Conservation (phyloP, 441 rosid genomes). For the Dalechampia spathulata region DNA sequence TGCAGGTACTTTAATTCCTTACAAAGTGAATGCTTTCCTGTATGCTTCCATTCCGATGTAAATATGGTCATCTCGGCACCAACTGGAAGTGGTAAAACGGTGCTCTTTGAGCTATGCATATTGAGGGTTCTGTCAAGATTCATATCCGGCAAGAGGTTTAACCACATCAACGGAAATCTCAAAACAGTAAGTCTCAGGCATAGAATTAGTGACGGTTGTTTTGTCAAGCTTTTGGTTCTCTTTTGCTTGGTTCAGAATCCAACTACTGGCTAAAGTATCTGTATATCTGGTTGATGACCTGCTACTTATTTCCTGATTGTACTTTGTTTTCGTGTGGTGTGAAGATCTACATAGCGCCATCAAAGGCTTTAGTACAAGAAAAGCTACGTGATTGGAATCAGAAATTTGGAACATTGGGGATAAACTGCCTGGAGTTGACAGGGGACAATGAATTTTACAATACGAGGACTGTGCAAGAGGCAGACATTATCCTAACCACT, state of each 20-base stretch:
- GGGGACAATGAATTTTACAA: slow-evolving; percentile 86
- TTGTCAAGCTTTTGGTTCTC: neutral
- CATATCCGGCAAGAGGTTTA: slow-evolving; percentile 57
- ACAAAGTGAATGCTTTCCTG: slow-evolving; percentile 93
- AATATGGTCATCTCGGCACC: slow-evolving; percentile 98
- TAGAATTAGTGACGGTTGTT: neutral
- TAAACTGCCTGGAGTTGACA: slow-evolving; percentile 87
- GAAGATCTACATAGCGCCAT: slow-evolving; percentile 89
- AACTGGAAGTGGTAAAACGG: slow-evolving; percentile 97
- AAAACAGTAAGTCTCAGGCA: slow-evolving; percentile 56
- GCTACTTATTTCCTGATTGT: slow-evolving; percentile 11
- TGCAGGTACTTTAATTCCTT: slow-evolving; percentile 89
- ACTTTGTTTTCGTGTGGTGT: slow-evolving; percentile 19
- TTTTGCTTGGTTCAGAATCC: neutral
- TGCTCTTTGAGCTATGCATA: slow-evolving; percentile 87
- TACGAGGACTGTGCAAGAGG: slow-evolving; percentile 70
- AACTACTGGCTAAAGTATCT: neutral
- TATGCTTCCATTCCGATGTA: slow-evolving; percentile 70
- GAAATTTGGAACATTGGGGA: slow-evolving; percentile 76
- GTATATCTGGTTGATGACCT: slow-evolving; percentile 6
- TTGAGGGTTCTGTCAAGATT: slow-evolving; percentile 81
- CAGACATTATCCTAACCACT: slow-evolving; percentile 88
- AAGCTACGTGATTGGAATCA: slow-evolving; percentile 92
- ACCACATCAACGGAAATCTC: slow-evolving; percentile 72
- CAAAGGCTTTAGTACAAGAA: slow-evolving; percentile 97